phyloP scores from a whole-genome alignment of 169 alveolate genomes.

The Babesia divergens region DNA sequence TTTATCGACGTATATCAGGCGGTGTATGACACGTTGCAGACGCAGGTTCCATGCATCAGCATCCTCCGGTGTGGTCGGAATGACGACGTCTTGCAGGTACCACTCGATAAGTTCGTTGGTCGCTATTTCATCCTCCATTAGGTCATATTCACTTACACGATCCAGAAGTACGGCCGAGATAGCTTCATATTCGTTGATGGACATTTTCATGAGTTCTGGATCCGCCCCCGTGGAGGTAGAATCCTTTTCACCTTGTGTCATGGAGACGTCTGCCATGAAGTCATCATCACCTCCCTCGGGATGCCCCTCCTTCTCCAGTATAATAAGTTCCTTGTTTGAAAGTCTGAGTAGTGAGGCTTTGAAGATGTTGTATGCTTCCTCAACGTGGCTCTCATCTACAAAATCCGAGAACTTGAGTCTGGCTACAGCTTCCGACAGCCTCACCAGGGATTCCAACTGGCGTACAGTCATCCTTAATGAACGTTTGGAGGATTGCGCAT shows the following conservation, averaged over 20 bases:
- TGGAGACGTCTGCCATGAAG: not conserved
- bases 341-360: slow-evolving; percentile 79
- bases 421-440: slow-evolving; percentile 95
- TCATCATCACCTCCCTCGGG: slow-evolving; percentile 24
- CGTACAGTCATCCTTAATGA: slow-evolving; percentile 94
- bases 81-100: slow-evolving; percentile 65
- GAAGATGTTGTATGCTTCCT: slow-evolving; percentile 89
- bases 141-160: slow-evolving; percentile 68
- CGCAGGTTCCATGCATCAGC: slow-evolving; percentile 74
- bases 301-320: slow-evolving; percentile 45
- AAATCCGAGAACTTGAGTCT: slow-evolving; percentile 88
- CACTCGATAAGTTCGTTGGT: slow-evolving; percentile 72
- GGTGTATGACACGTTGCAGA: slow-evolving; percentile 65
- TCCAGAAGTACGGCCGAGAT: slow-evolving; percentile 72
- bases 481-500: slow-evolving; percentile 82
- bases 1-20: slow-evolving; percentile 70
- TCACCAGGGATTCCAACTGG: slow-evolving; percentile 91
- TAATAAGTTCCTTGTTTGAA: slow-evolving; percentile 66
- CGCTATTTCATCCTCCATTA: slow-evolving; percentile 63
- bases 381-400: slow-evolving; percentile 87
- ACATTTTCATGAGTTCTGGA: slow-evolving; percentile 35
- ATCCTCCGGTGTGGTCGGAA: slow-evolving; percentile 69
- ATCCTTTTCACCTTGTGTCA: not conserved
- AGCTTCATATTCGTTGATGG: slow-evolving; percentile 68
- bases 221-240: not conserved